A percentile compares a stretch with the other conserved stretches of the same genome.
phyloP scores from a whole-genome alignment of 192 early-diverging fungal genomes.

The Linnemannia schmuckeri region DNA sequence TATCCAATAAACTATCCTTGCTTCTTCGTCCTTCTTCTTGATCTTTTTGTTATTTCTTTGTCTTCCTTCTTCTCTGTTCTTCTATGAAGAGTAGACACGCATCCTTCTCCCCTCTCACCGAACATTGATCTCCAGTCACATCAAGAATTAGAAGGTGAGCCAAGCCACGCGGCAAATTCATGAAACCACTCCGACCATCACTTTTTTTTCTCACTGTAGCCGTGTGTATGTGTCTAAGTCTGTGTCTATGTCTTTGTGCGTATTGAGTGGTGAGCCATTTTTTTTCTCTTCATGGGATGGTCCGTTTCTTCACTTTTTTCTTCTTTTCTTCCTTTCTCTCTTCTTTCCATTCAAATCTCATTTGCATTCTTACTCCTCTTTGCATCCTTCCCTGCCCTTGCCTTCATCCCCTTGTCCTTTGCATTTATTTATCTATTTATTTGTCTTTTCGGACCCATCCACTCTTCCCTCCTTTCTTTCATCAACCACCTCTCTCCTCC shows the following conservation, averaged over 20 bases:
- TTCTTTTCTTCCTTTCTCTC: neutral
- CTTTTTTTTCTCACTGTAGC: neutral
- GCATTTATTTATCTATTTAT: neutral
- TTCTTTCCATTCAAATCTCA: neutral
- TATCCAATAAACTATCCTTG: neutral
- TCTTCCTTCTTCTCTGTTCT: too few species aligned
- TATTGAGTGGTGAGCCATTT: neutral
- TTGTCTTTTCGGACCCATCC: neutral
- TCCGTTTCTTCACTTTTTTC: neutral
- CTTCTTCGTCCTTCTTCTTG: neutral
- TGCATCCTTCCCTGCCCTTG: too few species aligned
- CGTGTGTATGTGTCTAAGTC: too few species aligned
- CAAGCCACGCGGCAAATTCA: neutral
- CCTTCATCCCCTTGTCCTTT: too few species aligned
- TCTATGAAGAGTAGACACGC: too few species aligned
- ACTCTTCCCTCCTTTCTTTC: neutral
- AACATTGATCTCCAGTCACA: neutral
- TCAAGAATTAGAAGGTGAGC: neutral
- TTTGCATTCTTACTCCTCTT: too few species aligned
- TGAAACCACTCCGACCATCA: neutral
- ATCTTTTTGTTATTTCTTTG: too few species aligned
- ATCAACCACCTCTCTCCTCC: neutral
- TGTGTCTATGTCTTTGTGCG: too few species aligned
- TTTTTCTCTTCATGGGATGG: neutral
- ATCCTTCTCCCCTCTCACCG: too few species aligned